Evolutionary conservation across 768 basidiomycete species (phyloP).

Genomic region (Peribolospora kevripleyi): DNA sequence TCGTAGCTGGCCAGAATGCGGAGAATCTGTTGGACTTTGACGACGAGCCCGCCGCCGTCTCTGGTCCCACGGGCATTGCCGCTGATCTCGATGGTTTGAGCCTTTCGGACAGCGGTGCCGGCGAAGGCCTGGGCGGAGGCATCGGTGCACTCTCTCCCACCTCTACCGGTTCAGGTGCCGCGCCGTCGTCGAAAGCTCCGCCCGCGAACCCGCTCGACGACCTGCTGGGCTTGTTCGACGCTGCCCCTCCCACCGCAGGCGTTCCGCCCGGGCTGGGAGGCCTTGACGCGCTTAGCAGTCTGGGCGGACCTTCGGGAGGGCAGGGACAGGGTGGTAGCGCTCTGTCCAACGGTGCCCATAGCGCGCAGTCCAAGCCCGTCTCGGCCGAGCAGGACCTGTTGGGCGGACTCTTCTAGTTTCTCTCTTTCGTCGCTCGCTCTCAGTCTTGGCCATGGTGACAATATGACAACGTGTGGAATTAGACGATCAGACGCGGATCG

Average conservation of each 20-base stretch:
- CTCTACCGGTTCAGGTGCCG: neutral
- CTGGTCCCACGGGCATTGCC: neutral
- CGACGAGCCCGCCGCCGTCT: neutral
- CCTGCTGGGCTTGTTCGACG: conserved; percentile 5
- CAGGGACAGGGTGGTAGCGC: too few relatives aligned
- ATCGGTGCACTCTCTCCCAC: conserved; percentile 20
- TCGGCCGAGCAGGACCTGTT: too few relatives aligned
- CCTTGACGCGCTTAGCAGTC: neutral
- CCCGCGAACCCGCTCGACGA: conserved; percentile 11
- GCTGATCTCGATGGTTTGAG: neutral
- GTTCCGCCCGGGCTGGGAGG: neutral
- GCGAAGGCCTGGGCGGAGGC: conserved; percentile 34
- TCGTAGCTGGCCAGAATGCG: conserved; percentile 70
- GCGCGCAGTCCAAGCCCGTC: too few relatives aligned
- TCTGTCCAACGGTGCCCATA: too few relatives aligned
- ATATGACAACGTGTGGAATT: too few relatives aligned
- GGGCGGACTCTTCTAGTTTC: too few relatives aligned
- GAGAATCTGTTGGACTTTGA: conserved; percentile 32
- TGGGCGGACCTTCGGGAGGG: too few relatives aligned
- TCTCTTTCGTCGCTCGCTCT: too few relatives aligned
- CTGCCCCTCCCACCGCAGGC: neutral
- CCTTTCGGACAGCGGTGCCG: conserved; percentile 32
- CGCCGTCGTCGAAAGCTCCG: conserved; percentile 1
- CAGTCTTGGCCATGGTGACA: too few relatives aligned
- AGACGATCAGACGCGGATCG: too few relatives aligned